phyloP scores from a whole-genome alignment of 805 yeast species.

The Lachancea cidri region DNA sequence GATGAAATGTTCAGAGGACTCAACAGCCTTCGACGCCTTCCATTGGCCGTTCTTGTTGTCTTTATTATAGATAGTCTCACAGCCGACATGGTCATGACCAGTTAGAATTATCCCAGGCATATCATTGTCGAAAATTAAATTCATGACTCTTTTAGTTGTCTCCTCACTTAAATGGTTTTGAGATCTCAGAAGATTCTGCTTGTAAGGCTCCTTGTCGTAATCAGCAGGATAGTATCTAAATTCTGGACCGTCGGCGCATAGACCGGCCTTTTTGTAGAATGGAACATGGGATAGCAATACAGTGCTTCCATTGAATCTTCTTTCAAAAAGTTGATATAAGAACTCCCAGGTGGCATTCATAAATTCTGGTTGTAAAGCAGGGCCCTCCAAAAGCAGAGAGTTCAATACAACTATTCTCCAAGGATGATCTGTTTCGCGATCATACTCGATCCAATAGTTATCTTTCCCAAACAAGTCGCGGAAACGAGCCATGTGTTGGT shows the following conservation, averaged over 20 bases:
- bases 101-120: slow-evolving; percentile 78
- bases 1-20: slow-evolving; percentile 35
- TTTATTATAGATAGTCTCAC: slow-evolving; percentile 61
- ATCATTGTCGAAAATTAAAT: slow-evolving; percentile 60
- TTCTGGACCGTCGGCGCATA: slow-evolving; percentile 84
- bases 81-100: slow-evolving; percentile 97
- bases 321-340: slow-evolving; percentile 50
- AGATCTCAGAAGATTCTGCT: slow-evolving; percentile 65
- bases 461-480: slow-evolving; percentile 72
- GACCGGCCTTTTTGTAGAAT: slow-evolving; percentile 71
- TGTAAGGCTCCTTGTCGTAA: slow-evolving; percentile 56
- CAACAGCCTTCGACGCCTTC: slow-evolving; percentile 46
- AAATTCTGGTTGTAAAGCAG: slow-evolving; percentile 72
- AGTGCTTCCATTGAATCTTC: slow-evolving; percentile 69
- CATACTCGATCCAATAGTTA: slow-evolving; percentile 74
- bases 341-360: slow-evolving; percentile 67
- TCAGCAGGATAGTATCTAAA: slow-evolving; percentile 52
- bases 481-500: slow-evolving; percentile 84
- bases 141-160: slow-evolving; percentile 60
- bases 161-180: slow-evolving; percentile 79
- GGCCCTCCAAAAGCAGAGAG: slow-evolving; percentile 82
- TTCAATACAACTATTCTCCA: slow-evolving; percentile 89
- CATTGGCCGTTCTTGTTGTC: slow-evolving; percentile 42
- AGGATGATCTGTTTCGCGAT: slow-evolving; percentile 57
- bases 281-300: slow-evolving; percentile 87